Evolutionary conservation across 768 basidiomycete species (phyloP).

Genomic region (Dentipellis sp.): DNA sequence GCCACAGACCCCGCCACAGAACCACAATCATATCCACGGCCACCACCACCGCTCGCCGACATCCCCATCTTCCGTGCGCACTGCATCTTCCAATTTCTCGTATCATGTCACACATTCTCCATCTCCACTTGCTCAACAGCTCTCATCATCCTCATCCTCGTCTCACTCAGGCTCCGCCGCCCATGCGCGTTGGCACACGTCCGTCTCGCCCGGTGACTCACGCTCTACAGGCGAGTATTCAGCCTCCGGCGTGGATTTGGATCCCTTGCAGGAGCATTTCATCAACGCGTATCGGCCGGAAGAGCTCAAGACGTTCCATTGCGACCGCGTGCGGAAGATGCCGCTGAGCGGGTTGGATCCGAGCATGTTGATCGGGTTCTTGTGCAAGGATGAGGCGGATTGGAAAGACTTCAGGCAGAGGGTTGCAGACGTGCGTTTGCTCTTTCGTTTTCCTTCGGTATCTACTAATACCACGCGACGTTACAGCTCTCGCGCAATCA

Average conservation of each 20-base stretch:
- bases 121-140: slow-evolving; percentile 56
- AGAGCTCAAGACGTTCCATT: slow-evolving; percentile 88
- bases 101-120: slow-evolving; percentile 53
- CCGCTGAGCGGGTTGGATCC: slow-evolving; percentile 84
- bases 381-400: slow-evolving; percentile 74
- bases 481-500: slow-evolving; percentile 33
- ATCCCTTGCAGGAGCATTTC: slow-evolving; percentile 52
- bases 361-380: slow-evolving; percentile 93
- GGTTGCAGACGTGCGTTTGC: slow-evolving; percentile 55
- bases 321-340: slow-evolving; percentile 96
- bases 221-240: slow-evolving; percentile 2
- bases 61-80: slow-evolving; percentile 17
- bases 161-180: slow-evolving; percentile 15
- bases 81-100: slow-evolving; percentile 32
- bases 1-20: not conserved
- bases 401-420: slow-evolving; percentile 75
- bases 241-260: slow-evolving; percentile 14
- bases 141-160: slow-evolving; percentile 31
- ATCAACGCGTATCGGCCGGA: slow-evolving; percentile 59
- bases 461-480: not conserved
- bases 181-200: slow-evolving; percentile 27
- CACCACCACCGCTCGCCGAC: slow-evolving; percentile 15
- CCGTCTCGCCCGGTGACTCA: slow-evolving; percentile 20
- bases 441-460: slow-evolving; percentile 5
- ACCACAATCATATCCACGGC: slow-evolving; percentile 2